These are phyloP conservation scores for Dothideomycetidae sp. DNA, from an alignment of 2,329 filamentous ascomycete genomes.

Conservation along the genomic window DNA sequence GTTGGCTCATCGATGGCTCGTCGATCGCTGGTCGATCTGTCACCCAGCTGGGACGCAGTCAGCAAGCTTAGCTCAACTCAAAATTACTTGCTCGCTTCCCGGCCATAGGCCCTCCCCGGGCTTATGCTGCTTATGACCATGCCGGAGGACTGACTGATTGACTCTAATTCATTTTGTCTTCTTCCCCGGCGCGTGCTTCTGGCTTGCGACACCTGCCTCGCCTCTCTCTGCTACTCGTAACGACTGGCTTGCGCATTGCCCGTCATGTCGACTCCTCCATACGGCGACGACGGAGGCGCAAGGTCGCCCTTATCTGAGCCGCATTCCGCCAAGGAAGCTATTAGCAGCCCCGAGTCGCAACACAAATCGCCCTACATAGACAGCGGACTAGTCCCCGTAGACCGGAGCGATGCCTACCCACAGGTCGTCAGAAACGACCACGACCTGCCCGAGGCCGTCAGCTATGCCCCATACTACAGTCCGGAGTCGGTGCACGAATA, in stretches of 20 bases:
- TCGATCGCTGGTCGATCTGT: too few relatives aligned
- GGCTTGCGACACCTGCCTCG: not conserved
- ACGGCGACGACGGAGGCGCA: not conserved
- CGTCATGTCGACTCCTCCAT: not conserved
- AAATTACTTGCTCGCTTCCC: too few relatives aligned
- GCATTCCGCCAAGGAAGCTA: not conserved
- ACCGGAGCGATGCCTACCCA: not conserved
- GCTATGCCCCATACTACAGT: conserved; percentile 1
- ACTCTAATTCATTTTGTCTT: too few relatives aligned
- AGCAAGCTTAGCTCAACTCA: too few relatives aligned
- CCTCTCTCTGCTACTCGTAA: not conserved
- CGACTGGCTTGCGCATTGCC: too few relatives aligned
- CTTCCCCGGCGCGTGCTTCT: too few relatives aligned
- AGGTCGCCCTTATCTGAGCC: not conserved
- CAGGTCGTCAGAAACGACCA: not conserved
- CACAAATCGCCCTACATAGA: not conserved
- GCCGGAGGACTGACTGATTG: too few relatives aligned
- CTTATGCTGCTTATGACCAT: too few relatives aligned
- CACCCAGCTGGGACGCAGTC: too few relatives aligned
- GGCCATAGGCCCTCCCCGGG: too few relatives aligned
- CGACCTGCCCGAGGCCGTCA: not conserved
- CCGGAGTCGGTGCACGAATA: conserved; percentile 1
- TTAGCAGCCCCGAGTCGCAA: too few relatives aligned
- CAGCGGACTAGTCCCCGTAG: not conserved
- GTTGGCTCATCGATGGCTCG: too few relatives aligned